Evolutionary conservation across 2,329 filamentous ascomycete genomes (phyloP), one percentile per base, ranked within the genome.

Genomic region (Scedosporium dehoogii): DNA sequence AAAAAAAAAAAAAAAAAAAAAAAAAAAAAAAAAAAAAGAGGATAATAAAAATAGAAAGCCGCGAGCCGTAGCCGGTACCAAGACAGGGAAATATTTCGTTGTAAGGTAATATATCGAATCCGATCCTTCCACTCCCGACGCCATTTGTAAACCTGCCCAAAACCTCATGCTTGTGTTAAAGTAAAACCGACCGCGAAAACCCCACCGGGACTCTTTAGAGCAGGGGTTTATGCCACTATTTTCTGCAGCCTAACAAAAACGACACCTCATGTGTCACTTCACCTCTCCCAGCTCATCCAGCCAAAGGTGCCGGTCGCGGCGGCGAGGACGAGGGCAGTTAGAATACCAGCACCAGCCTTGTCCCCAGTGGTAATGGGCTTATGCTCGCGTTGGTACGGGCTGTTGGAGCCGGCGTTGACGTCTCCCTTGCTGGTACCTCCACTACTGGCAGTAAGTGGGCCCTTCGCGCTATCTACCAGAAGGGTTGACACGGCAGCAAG

Each of bases 401-500:
- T 71, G 62, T 73, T 70, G 25, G 71, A 71, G 21, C 75, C 77
- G 3, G 79, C 78, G 63, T 78, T 73, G 4, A 73, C 72, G 62
- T 81, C 72, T 33, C 79, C 78, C 65, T 71, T 68, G 56, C 78
- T 80, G 1, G 77, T 85, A 61, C 85, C 85, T 60, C 84, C 84
- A 1, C 75, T 77, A 7, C 70, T 66, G 1, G 76, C 76, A 0
- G 81, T 82, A 14, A 78, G 72, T 0, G 80, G 79, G 1, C 71
- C 66, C 25, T 75, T 71, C 2, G 74, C 73, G 4, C 70, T 66
- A 27, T 72, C 69, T 53, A 83, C 75, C 53, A 86, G 72, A 4
- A 81, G 79, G 1, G 79, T 79, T 4, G 79, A 79, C n/a, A 86
- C 78, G 3, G 85, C 79, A 29, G 80, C 79, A 14, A 86, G 73